Conservation (phyloP, 116 monocot genomes). For the Cymodocea nodosa region DNA sequence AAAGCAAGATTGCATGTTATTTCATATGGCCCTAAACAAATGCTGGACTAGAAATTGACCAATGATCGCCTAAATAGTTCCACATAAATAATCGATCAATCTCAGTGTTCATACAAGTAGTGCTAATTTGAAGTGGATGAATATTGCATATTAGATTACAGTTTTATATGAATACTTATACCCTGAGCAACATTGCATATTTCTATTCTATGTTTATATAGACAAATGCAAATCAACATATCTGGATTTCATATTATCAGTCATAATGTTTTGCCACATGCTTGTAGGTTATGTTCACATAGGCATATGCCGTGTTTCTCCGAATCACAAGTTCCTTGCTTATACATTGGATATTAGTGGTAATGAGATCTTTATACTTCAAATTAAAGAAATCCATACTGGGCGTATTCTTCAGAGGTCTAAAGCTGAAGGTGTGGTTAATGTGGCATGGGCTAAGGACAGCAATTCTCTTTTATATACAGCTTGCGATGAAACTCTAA, state of each 20-base stretch:
- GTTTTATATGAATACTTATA: too few relatives aligned
- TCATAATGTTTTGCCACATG: neutral
- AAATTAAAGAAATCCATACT: constrained; percentile 70
- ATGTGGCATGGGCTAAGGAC: constrained; percentile 67
- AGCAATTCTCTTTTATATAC: constrained; percentile 60
- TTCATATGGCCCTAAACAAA: too few relatives aligned
- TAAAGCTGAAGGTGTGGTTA: constrained; percentile 47
- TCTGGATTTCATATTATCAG: neutral
- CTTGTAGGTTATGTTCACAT: constrained; percentile 88
- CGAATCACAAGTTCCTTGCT: constrained; percentile 78
- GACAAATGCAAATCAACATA: too few relatives aligned
- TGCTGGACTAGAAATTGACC: too few relatives aligned
- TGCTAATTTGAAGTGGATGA: too few relatives aligned
- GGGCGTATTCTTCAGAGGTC: constrained; percentile 24
- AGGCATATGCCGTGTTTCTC: constrained; percentile 84
- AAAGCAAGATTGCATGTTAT: too few relatives aligned
- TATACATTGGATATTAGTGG: constrained; percentile 84
- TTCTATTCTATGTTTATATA: too few relatives aligned
- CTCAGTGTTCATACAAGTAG: too few relatives aligned
- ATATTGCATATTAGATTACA: too few relatives aligned
- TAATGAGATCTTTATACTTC: constrained; percentile 57
- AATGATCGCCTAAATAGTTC: too few relatives aligned
- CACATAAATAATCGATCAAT: too few relatives aligned
- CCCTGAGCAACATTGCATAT: too few relatives aligned
- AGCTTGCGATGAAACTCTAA: constrained; percentile 71